Conservation (phyloP, 1,284 basidiomycete genomes). For the Porogramme epimiltina region DNA sequence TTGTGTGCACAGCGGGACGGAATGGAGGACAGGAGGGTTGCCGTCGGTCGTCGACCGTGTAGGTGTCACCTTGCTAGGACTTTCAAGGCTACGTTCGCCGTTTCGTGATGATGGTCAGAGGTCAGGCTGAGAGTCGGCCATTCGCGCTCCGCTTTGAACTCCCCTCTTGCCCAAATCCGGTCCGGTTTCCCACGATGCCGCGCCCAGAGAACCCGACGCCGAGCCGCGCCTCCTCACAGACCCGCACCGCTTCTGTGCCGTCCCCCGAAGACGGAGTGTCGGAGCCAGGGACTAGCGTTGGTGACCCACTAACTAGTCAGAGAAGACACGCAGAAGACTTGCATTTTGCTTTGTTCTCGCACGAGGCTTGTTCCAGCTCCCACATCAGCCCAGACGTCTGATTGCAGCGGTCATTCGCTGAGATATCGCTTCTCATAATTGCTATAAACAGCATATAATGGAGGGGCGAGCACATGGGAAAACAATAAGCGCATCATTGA, state of each 20-base stretch:
- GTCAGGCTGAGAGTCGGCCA: constrained; percentile 27
- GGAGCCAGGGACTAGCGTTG: too few species aligned
- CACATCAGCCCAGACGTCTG: not conserved
- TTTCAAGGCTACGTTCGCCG: constrained; percentile 28
- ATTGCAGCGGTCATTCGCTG: not conserved
- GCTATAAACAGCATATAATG: constrained; percentile 6
- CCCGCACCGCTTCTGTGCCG: not conserved
- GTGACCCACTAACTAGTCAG: too few species aligned
- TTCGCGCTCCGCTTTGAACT: constrained; percentile 30
- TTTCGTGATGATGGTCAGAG: constrained; percentile 34
- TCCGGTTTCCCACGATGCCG: constrained; percentile 22
- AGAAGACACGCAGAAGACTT: too few species aligned
- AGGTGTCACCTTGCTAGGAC: constrained; percentile 31
- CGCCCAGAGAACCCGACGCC: not conserved
- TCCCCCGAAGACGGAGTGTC: too few species aligned
- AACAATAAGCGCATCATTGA: constrained; percentile 15
- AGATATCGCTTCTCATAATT: not conserved
- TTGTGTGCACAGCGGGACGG: constrained; percentile 44
- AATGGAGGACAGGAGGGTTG: constrained; percentile 33
- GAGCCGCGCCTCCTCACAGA: not conserved
- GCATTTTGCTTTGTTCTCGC: too few species aligned
- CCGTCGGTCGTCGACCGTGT: constrained; percentile 24
- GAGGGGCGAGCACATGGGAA: constrained; percentile 5
- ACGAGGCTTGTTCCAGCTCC: not conserved
- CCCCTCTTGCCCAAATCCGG: constrained; percentile 18